Evolutionary conservation across 805 yeast genomes (phyloP).

Genomic region (Ogataea degrootiae): DNA sequence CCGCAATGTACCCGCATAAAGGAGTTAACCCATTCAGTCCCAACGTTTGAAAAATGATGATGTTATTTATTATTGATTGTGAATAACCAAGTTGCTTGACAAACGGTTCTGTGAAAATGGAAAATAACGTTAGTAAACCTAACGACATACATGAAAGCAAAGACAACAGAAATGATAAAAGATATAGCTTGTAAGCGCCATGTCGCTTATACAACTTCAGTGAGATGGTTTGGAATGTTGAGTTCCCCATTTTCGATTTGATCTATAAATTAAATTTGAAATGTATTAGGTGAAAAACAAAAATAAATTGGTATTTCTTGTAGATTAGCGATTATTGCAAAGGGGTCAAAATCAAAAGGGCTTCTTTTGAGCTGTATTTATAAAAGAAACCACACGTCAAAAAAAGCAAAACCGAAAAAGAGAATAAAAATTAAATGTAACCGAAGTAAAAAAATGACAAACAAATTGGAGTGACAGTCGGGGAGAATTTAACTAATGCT

Average conservation of each 20-base stretch:
- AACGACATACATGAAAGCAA: conserved; percentile 26
- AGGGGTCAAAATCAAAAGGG: too few species aligned
- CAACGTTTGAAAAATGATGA: conserved; percentile 68
- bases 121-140: conserved; percentile 30
- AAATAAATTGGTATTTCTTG: too few species aligned
- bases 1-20: conserved; percentile 74
- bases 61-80: conserved; percentile 60
- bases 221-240: neutral
- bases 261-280: too few species aligned
- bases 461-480: too few species aligned
- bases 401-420: too few species aligned
- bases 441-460: too few species aligned
- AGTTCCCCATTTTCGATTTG: neutral
- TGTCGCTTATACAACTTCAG: conserved; percentile 10
- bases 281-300: too few species aligned
- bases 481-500: too few species aligned
- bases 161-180: conserved; percentile 24
- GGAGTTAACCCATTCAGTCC: conserved; percentile 87
- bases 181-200: conserved; percentile 20
- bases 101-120: conserved; percentile 72
- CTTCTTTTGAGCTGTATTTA: too few species aligned
- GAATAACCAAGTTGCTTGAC: conserved; percentile 51
- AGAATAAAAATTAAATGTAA: too few species aligned
- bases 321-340: too few species aligned
- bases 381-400: too few species aligned